Percentiles rank a stretch among this genome's conserved stretches.
phyloP scores from a whole-genome alignment of 768 basidiomycete genomes.

The Termitomyces sp. region DNA sequence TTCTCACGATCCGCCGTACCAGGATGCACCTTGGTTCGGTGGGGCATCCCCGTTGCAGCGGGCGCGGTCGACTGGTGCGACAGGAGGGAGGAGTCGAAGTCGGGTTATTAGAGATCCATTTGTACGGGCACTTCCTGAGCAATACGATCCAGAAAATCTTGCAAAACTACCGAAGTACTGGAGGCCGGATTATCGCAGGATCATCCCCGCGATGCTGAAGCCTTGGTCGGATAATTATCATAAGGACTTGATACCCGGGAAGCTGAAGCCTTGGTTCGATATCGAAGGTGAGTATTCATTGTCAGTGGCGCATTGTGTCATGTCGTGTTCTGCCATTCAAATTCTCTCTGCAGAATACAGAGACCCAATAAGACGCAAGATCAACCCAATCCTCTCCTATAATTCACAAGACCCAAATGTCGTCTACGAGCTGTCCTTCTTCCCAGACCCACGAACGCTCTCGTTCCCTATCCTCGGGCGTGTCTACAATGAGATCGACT shows the following conservation, averaged over 20 bases:
- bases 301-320: too few relatives aligned
- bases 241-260: too few relatives aligned
- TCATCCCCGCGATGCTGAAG: too few relatives aligned
- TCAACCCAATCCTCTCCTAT: not conserved
- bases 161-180: not conserved
- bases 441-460: not conserved
- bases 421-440: not conserved
- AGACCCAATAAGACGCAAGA: not conserved
- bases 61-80: not conserved
- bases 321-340: too few relatives aligned
- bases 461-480: not conserved
- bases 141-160: not conserved
- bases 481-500: conserved; percentile 35
- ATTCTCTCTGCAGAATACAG: not conserved
- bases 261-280: too few relatives aligned
- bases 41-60: not conserved
- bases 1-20: not conserved
- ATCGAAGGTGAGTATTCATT: too few relatives aligned
- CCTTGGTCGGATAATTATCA: too few relatives aligned
- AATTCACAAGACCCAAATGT: not conserved
- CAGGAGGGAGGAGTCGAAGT: not conserved
- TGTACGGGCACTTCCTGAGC: not conserved
- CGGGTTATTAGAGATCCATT: too few relatives aligned
- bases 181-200: not conserved
- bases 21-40: not conserved